phyloP scores from a whole-genome alignment of 805 yeast species.

The Nakazawaea siamensis region DNA sequence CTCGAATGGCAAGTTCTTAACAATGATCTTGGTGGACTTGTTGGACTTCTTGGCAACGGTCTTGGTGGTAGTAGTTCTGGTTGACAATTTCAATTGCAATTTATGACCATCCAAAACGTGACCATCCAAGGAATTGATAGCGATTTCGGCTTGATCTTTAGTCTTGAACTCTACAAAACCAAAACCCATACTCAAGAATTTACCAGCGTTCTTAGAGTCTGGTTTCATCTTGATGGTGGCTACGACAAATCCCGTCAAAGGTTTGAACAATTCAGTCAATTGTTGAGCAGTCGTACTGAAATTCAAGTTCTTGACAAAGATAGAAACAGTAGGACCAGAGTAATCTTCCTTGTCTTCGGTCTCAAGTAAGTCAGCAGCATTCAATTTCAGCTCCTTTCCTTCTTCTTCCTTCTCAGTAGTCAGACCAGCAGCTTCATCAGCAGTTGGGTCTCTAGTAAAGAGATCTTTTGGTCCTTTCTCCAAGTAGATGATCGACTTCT shows the following conservation, averaged over 20 bases:
- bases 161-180: slow-evolving; percentile 91
- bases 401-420: slow-evolving; percentile 24
- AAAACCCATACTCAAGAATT: slow-evolving; percentile 88
- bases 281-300: slow-evolving; percentile 63
- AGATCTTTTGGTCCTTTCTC: slow-evolving; percentile 91
- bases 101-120: slow-evolving; percentile 82
- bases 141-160: slow-evolving; percentile 69
- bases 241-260: slow-evolving; percentile 69
- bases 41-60: slow-evolving; percentile 20
- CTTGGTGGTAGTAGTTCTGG: slow-evolving; percentile 34
- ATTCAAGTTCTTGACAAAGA: slow-evolving; percentile 87
- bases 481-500: slow-evolving; percentile 77
- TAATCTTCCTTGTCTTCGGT: slow-evolving; percentile 25
- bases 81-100: slow-evolving; percentile 81
- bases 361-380: slow-evolving; percentile 36
- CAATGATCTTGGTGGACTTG: slow-evolving; percentile 71
- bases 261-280: slow-evolving; percentile 53
- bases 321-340: slow-evolving; percentile 74
- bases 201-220: slow-evolving; percentile 64
- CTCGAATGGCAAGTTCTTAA: slow-evolving; percentile 96
- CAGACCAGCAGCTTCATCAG: slow-evolving; percentile 23
- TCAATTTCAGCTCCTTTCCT: slow-evolving; percentile 33
- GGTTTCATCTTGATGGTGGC: slow-evolving; percentile 85
- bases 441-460: slow-evolving; percentile 52
- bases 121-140: slow-evolving; percentile 68